Conservation (phyloP, 352 stramenopile species). For the Pythium rhizo-oryzae region DNA sequence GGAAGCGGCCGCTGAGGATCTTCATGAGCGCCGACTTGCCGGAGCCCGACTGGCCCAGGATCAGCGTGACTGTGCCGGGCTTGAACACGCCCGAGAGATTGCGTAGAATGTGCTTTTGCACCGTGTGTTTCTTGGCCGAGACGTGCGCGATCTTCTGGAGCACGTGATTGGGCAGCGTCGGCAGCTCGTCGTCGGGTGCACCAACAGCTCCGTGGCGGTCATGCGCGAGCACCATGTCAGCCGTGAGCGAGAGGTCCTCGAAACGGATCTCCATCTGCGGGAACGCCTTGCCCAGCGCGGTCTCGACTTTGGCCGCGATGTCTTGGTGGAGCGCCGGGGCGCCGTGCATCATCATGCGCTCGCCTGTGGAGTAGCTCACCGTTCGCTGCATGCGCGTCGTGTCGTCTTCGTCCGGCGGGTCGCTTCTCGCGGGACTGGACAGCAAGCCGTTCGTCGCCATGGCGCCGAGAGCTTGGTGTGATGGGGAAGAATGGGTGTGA, state of each 20-base stretch:
- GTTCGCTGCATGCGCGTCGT: constrained; percentile 4
- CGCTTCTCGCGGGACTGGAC: background rate
- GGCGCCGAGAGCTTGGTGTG: background rate
- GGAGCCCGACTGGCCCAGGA: constrained; percentile 50
- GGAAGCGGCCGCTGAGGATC: constrained; percentile 50
- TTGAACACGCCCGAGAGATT: constrained; percentile 44
- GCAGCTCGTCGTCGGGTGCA: constrained; percentile 36
- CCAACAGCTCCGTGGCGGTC: constrained; percentile 23
- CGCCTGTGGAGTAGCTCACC: constrained; percentile 34
- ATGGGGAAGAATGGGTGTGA: background rate
- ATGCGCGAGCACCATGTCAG: constrained; percentile 42
- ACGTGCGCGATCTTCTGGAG: constrained; percentile 39
- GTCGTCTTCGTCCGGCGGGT: background rate
- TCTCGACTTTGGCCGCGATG: constrained; percentile 46
- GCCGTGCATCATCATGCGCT: constrained; percentile 40
- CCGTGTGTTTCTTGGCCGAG: constrained; percentile 40
- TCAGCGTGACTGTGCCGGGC: constrained; percentile 50
- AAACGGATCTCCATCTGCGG: constrained; percentile 69
- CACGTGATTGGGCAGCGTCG: constrained; percentile 55
- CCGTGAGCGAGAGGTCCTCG: constrained; percentile 47
- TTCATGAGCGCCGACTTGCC: constrained; percentile 64
- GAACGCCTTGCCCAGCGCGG: constrained; percentile 42
- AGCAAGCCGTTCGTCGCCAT: constrained; percentile 9
- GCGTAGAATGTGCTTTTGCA: constrained; percentile 45
- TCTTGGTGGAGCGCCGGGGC: constrained; percentile 43